Base-by-base conservation (phyloP, 768 basidiomycete genomes). In the Mycena olivaceomarginata region DNA sequence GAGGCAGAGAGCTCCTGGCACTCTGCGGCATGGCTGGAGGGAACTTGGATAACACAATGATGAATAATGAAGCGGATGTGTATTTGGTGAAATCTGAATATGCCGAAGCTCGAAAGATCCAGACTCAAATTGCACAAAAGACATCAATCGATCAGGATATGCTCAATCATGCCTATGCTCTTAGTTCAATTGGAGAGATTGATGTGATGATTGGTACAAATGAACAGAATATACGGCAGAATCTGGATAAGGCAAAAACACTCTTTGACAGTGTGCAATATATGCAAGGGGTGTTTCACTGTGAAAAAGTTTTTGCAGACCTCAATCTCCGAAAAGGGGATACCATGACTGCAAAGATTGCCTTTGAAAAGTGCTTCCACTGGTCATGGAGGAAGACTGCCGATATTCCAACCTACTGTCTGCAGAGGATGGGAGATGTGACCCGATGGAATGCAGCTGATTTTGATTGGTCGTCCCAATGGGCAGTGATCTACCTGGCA, bases 21-120 rank as follows among this genome's bases (percentile, higher is more conserved):
- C 45, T 66, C 18, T 66, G 65, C 9, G 45, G 45, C 1, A 66
- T 66, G 65, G 25, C 45, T 15, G 25, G 25, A 48, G 65, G 65
- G 3, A 25, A 16, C 20, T 48, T 66, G 18, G 45, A 66, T 46
- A 39, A 63, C 39, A 15, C 8, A 5, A 40, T 41, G 40, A 41
- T 43, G 18, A 20, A 15, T 5, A 41, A 13, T 22, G 62, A 63
- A n/a, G 62, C 62, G 12, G 62, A 63, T 15, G 40, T 63, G 0
- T 40, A 63, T n/a, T 7, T 41, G 62, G 5, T 63, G 18, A 63
- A 63, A n/a, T 63, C 62, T 8, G 62, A 63, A 41, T 66, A 66
- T 46, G 31, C 15, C 10, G 22, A 31, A 10, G 25, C 45, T 2
- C 65, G 40, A 15, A 41, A 5, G 9, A 63, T 63, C 40, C 20